Conservation (phyloP, 228 moss, liverwort and hornwort genomes). For the Sphagnum fallax region DNA sequence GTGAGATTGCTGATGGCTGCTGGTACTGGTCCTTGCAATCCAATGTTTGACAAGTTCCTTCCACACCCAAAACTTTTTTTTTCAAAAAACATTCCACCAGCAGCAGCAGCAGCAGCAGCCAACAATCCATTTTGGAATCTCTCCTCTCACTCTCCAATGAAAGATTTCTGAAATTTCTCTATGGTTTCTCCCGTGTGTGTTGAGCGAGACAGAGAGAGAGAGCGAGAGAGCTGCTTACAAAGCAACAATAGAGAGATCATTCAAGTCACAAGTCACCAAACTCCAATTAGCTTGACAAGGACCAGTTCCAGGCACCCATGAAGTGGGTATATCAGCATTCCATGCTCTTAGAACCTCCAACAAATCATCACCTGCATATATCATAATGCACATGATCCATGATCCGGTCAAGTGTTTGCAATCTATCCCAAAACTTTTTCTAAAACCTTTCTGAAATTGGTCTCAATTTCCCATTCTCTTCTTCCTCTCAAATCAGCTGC, state of each 20-base stretch:
- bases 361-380: too few relatives aligned
- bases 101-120: neutral
- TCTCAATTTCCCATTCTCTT: too few relatives aligned
- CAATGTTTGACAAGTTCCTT: slow-evolving; percentile 35
- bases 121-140: neutral
- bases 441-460: too few relatives aligned
- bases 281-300: slow-evolving; percentile 22
- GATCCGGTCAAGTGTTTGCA: too few relatives aligned
- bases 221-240: slow-evolving; percentile 11
- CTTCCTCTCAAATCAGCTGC: too few relatives aligned
- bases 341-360: slow-evolving; percentile 10
- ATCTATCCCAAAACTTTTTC: too few relatives aligned
- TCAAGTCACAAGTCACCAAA: slow-evolving; percentile 27
- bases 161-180: neutral
- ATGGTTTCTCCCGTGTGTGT: neutral
- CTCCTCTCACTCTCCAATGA: neutral
- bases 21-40: slow-evolving; percentile 31
- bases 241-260: slow-evolving; percentile 11
- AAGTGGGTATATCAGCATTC: slow-evolving; percentile 23
- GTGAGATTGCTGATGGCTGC: slow-evolving; percentile 21
- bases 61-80: neutral
- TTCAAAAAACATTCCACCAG: too few relatives aligned
- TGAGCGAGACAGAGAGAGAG: neutral
- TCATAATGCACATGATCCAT: too few relatives aligned
- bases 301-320: slow-evolving; percentile 26